Evolutionary conservation across 2,329 filamentous ascomycete genomes (phyloP).

Genomic region (Xylariaceae sp.): DNA sequence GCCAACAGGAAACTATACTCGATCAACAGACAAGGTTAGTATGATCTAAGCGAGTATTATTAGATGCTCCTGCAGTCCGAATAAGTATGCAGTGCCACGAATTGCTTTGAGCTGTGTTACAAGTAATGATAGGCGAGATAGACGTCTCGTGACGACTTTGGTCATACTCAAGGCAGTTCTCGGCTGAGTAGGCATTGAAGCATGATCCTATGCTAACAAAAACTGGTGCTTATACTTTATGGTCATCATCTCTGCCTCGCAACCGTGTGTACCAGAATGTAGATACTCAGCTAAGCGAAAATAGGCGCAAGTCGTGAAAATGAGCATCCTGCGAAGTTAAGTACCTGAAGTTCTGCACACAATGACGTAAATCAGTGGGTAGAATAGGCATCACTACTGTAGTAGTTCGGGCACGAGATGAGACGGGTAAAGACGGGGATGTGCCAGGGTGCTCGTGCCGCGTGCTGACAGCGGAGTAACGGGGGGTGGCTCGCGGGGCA

Average conservation of each 20-base stretch:
- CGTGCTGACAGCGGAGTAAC: constrained; percentile 6
- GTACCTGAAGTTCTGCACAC: constrained; percentile 1
- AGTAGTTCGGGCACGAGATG: not conserved
- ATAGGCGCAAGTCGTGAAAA: not conserved
- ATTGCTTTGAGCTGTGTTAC: not conserved
- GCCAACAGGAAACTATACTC: not conserved
- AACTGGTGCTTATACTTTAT: not conserved
- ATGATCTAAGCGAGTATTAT: not conserved
- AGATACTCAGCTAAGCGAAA: not conserved
- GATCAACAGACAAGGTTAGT: not conserved
- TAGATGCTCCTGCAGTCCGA: not conserved
- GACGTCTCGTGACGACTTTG: not conserved
- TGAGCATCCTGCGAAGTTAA: not conserved
- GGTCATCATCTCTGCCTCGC: not conserved
- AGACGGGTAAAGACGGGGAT: not conserved
- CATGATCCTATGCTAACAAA: not conserved
- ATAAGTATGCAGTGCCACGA: not conserved
- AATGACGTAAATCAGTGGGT: not conserved
- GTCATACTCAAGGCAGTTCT: not conserved
- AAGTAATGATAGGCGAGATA: not conserved
- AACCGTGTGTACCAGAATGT: not conserved
- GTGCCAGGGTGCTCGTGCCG: not conserved
- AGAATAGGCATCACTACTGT: constrained; percentile 4
- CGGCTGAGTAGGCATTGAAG: not conserved
- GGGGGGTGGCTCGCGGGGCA: not conserved